Evolutionary conservation across 78 protist species (phyloP), one percentile per base, ranked within the genome.

Genomic region (Chrysochromulina tobinii): DNA sequence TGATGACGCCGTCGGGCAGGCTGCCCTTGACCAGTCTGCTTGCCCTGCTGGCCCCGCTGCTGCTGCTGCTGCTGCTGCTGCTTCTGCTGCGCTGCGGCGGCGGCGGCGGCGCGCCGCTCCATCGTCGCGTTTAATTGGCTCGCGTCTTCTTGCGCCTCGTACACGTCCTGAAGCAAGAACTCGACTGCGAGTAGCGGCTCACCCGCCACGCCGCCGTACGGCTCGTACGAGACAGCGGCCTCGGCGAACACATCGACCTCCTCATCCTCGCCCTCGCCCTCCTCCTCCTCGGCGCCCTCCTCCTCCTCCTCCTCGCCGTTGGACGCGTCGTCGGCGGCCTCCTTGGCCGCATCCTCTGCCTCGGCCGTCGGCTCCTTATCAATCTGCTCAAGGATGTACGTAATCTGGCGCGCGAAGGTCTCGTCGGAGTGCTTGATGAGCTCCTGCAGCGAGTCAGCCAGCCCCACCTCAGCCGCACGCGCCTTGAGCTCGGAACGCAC

Each of bases 381-480:
- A 25, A 75, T 17, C 57, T 27, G 84, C n/a, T 48, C 53, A 1
- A 75, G 84, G 84, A 75, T 75, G 84, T 75, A 75, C 14, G 38
- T 3, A 57, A 75, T 50, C 84, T 75, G 84, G 38, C 58, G 84
- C 38, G n/a, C 57, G 15, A 27, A 3, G n/a, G 58, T 75, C 48
- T 48, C 57, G 57, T 75, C 84, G 1, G 84, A 75, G 84, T 75
- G 84, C 57, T 50, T 57, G 57, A 75, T 48, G 20, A 75, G 84
- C 84, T 55, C 84, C 8, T 23, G 84, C n/a, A 89, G 92, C 4
- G 20, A 4, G 20, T 54, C 72, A 3, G 66, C 58, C n/a, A 89
- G 67, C 14, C 86, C 86, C 53, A 57, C 18, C 69, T 48, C 87
- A 11, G 8, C 23, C 61, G 92, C 92, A 25, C 21, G 50, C 86